Evolutionary conservation across 805 yeast species (phyloP).

Genomic region (Isabelozyma rhagii): DNA sequence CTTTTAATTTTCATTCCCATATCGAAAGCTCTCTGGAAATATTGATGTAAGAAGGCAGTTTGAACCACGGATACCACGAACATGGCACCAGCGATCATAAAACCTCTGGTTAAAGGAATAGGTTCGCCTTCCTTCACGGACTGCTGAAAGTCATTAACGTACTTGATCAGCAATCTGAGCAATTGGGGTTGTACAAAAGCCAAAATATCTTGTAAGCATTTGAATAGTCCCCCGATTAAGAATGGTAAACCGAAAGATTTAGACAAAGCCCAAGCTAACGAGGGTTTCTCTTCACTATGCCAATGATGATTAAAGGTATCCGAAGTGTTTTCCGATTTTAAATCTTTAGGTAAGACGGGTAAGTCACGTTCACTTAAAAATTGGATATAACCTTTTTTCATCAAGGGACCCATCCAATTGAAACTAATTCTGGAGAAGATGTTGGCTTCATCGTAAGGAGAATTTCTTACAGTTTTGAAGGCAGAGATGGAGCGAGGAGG

Average conservation of each 20-base stretch:
- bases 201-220: slow-evolving; percentile 69
- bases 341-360: slow-evolving; percentile 70
- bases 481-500: slow-evolving; percentile 30
- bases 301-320: slow-evolving; percentile 54
- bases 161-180: slow-evolving; percentile 24
- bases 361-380: slow-evolving; percentile 60
- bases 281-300: slow-evolving; percentile 52
- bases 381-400: slow-evolving; percentile 71
- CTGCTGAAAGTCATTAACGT: slow-evolving; percentile 36
- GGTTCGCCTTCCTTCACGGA: slow-evolving; percentile 35
- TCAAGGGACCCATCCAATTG: slow-evolving; percentile 86
- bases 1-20: slow-evolving; percentile 75
- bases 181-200: slow-evolving; percentile 44
- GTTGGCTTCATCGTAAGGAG: slow-evolving; percentile 59
- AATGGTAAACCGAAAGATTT: slow-evolving; percentile 75
- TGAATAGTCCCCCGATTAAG: slow-evolving; percentile 67
- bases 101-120: slow-evolving; percentile 68
- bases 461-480: slow-evolving; percentile 12
- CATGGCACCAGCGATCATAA: slow-evolving; percentile 74
- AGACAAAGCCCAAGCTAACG: slow-evolving; percentile 59
- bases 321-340: slow-evolving; percentile 54
- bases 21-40: slow-evolving; percentile 70
- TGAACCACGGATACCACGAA: slow-evolving; percentile 73
- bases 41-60: slow-evolving; percentile 74
- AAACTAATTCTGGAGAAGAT: slow-evolving; percentile 76